A percentile compares a stretch with the other conserved stretches of the same genome.
Conservation (phyloP, 2,329 filamentous ascomycete species). For the Pseudogymnoascus sp. region DNA sequence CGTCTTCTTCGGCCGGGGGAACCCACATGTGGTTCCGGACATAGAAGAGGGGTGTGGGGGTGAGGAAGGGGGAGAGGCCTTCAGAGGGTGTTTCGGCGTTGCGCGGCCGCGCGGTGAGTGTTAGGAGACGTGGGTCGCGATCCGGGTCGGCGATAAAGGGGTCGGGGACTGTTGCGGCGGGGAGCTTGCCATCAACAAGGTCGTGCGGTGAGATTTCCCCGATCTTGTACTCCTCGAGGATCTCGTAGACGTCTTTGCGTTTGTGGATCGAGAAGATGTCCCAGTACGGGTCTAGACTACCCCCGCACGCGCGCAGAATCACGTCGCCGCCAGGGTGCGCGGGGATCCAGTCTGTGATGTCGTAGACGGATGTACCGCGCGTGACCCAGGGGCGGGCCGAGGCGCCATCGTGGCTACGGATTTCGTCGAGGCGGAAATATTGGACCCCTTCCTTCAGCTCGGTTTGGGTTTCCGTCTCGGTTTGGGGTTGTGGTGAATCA, state of each 20-base stretch:
- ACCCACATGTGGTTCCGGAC: slow-evolving; percentile 60
- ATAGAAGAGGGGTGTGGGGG: slow-evolving; percentile 50
- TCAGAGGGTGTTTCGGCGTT: slow-evolving; percentile 53
- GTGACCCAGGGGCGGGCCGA: slow-evolving; percentile 56
- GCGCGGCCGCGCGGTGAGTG: slow-evolving; percentile 47
- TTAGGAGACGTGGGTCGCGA: slow-evolving; percentile 44
- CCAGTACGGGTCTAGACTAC: slow-evolving; percentile 61
- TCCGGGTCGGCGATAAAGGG: slow-evolving; percentile 49
- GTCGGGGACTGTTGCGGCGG: slow-evolving; percentile 49
- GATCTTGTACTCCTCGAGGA: slow-evolving; percentile 57
- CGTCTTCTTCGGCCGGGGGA: slow-evolving; percentile 36
- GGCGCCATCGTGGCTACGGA: slow-evolving; percentile 45
- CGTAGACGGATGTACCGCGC: slow-evolving; percentile 57
- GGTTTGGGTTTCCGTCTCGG: background rate
- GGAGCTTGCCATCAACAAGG: slow-evolving; percentile 48
- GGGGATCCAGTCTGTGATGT: slow-evolving; percentile 61
- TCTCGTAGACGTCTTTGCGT: slow-evolving; percentile 54
- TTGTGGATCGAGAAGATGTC: slow-evolving; percentile 65
- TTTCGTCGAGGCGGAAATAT: slow-evolving; percentile 37
- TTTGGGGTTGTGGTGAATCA: background rate
- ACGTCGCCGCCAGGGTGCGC: slow-evolving; percentile 62
- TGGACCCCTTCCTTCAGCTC: background rate
- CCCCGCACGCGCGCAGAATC: slow-evolving; percentile 58
- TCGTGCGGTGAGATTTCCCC: slow-evolving; percentile 53
- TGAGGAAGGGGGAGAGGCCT: slow-evolving; percentile 45